Base-by-base conservation (phyloP, 768 basidiomycete species). In the Leccinum subgranulosum region DNA sequence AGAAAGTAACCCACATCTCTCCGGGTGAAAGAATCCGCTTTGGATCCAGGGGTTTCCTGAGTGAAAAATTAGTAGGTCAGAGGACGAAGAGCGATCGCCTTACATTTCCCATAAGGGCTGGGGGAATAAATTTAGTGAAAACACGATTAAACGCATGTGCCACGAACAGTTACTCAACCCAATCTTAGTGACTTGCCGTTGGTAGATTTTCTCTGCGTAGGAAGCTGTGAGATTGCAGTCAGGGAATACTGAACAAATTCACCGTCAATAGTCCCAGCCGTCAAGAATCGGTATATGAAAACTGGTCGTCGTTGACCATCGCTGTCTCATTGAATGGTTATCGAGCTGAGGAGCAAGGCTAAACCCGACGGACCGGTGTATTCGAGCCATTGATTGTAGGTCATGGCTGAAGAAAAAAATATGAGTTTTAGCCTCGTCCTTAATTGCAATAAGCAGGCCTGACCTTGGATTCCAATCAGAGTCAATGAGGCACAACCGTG, bases 361-460 rank as follows among this genome's bases (percentile, higher is more conserved):
- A 53, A 23, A 57, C 6, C 31, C 21, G 48, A 63, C 75, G 48
- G 59, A 92, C 93, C 93, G 83, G 73, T 96, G 92, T 68, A 95
- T 96, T 50, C 96, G 84, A 52, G 94, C 96, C 96, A 98, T 98
- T 2, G 97, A 88, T 73, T 99, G 97, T 17, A 94, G 72, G 74
- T 99, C 97, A 65, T 90, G 90, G 65, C 90, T 92, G 55, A 21
- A 33, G 49, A 27, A 0, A 33, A 33, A 29, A 28, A 55, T 29
- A 57, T 54, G n/a, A 33, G 12, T 14, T 14, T 31, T 31, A 11
- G 4, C 31, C 31, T 33, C 31, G 31, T 33, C 31, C 12, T 33
- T 31, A 12, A 31, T 31, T 33, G 12, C 5, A 33, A 33, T 14
- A 3, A 29, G 27, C 0, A 34, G 25, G 9, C 17, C 4, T 51